Evolutionary conservation across 306 rosid species (phyloP), one percentile per base, ranked within the genome.

Genomic region (Cucurbita maxima): DNA sequence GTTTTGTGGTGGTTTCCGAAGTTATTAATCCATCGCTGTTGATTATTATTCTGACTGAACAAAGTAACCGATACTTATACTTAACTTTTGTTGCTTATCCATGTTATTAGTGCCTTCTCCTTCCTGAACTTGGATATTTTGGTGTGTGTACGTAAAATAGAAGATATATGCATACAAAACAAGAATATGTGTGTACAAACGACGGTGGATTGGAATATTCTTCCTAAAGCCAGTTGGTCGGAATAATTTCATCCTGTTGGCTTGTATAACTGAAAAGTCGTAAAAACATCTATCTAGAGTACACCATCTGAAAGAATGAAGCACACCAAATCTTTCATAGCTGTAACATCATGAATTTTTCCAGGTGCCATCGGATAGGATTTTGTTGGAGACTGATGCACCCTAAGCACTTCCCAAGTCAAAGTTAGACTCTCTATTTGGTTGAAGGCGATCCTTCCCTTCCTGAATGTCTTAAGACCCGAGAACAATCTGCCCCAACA

Each of bases 371-470:
- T 76, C 83, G 50, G 90, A 89, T 68, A 84, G 95, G 82, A 85
- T 94, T 79, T 79, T 94, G 81, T 74, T 94, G 86, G 97, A 94
- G 91, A 87, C 96, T 0, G 98, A 94, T 83, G 98, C 97, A n/a
- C 97, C 98, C 13, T 95, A 94, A 80, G 98, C 91, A 10, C 86
- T 87, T 16, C 97, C 92, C 12, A 83, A 59, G 75, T 81, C 84
- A 38, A 80, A 75, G 66, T 58, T 63, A 73, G 85, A 77, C 80
- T 79, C 89, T 89, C 75, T 68, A 81, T 77, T 78, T 81, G 16
- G 81, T 90, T 51, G 96, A 89, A 50, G 96, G 88, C 60, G 97
- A 88, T 83, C 50, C 83, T 76, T 76, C 89, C 69, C 81, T 78
- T 36, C 58, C 83, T 4, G 55, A 76, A 77, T 83, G 81, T 76